Evolutionary conservation across 2,329 filamentous ascomycete species (phyloP).

Genomic region (Penicillium brasilianum): DNA sequence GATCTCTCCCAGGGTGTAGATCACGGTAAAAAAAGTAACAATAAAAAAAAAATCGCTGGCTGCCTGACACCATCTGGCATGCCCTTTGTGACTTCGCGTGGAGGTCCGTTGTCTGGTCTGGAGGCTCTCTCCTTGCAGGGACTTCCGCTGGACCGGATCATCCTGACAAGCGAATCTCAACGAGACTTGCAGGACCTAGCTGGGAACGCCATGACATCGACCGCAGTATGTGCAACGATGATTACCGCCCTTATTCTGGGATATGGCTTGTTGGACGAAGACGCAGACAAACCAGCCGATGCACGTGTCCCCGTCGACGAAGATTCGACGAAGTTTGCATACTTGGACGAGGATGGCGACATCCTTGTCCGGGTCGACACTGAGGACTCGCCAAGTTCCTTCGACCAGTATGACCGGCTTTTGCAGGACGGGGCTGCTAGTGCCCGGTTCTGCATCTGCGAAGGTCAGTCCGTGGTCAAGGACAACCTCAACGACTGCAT

Average conservation of each 20-base stretch:
- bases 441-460: conserved; percentile 62
- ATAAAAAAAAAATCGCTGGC: conserved; percentile 62
- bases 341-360: conserved; percentile 17
- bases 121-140: conserved; percentile 72
- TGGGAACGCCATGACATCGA: conserved; percentile 79
- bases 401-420: conserved; percentile 26
- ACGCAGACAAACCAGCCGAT: conserved; percentile 1
- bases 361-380: conserved; percentile 23
- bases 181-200: conserved; percentile 70
- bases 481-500: conserved; percentile 53
- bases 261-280: conserved; percentile 36
- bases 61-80: conserved; percentile 72
- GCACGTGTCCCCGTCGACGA: conserved; percentile 3
- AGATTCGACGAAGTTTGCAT: conserved; percentile 10
- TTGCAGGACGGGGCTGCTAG: conserved; percentile 38
- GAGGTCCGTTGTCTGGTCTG: conserved; percentile 64
- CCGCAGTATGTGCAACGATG: conserved; percentile 69
- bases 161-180: conserved; percentile 67
- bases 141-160: conserved; percentile 65
- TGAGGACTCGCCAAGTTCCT: conserved; percentile 9
- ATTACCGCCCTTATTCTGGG: conserved; percentile 61
- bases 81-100: conserved; percentile 65
- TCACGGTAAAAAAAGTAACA: conserved; percentile 53
- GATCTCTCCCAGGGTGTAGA: conserved; percentile 78
- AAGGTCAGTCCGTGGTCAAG: conserved; percentile 52